phyloP scores from a whole-genome alignment of 805 yeast species.

The Saturnispora quitensis region DNA sequence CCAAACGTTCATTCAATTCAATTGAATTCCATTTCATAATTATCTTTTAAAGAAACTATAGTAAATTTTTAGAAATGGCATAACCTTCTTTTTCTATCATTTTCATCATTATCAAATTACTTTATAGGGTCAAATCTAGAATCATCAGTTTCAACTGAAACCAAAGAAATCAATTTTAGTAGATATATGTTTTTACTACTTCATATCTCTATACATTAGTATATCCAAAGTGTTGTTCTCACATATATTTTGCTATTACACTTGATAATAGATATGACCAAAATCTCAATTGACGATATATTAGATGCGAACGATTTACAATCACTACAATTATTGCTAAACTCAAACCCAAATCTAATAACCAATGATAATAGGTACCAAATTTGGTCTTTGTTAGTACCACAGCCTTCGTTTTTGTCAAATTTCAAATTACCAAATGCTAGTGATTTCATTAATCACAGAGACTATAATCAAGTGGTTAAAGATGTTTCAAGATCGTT shows the following conservation, averaged over 20 bases:
- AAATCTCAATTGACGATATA: constrained; percentile 17
- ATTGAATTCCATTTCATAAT: constrained; percentile 6
- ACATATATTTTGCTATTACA: background rate
- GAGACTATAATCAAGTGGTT: constrained; percentile 69
- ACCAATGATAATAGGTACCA: constrained; percentile 31
- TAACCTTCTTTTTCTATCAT: background rate
- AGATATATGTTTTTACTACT: background rate
- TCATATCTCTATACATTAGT: no score
- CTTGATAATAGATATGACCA: background rate
- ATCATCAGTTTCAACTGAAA: background rate
- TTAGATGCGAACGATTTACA: constrained; percentile 21
- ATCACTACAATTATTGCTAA: background rate
- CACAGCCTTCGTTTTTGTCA: background rate
- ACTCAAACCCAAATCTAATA: constrained; percentile 39
- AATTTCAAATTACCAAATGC: background rate
- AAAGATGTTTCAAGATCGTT: constrained; percentile 74
- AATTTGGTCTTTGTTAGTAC: constrained; percentile 44
- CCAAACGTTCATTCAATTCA: constrained; percentile 21
- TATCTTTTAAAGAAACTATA: background rate
- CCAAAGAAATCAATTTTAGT: background rate
- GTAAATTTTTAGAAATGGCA: background rate
- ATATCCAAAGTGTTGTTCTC: background rate
- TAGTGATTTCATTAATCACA: constrained; percentile 32
- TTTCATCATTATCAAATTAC: background rate
- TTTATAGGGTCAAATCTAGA: background rate